Conservation (phyloP, 164 flowering plant genomes). For the Taxillus chinensis region DNA sequence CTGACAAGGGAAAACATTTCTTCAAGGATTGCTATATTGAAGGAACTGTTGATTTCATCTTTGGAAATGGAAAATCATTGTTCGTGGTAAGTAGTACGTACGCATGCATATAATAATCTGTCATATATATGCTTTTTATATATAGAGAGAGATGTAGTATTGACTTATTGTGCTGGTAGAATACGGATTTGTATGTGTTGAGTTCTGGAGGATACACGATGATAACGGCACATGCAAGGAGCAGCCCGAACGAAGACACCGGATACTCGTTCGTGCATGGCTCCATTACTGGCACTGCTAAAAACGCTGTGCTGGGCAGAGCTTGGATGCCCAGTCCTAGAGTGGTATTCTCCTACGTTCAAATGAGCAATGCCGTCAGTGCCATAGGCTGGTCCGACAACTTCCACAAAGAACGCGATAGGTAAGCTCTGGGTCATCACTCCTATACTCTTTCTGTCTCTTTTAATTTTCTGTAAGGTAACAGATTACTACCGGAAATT, state of each 20-base stretch:
- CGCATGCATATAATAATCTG: not conserved
- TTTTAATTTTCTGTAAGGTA: too few relatives aligned
- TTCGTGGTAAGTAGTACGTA: constrained; percentile 24
- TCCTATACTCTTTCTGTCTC: not conserved
- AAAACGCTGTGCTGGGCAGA: constrained; percentile 25
- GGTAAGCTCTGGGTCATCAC: constrained; percentile 9
- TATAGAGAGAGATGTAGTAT: not conserved
- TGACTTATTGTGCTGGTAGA: constrained; percentile 12
- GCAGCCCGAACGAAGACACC: constrained; percentile 8
- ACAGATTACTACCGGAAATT: too few relatives aligned
- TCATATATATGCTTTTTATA: not conserved
- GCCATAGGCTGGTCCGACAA: constrained; percentile 29
- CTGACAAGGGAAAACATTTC: constrained; percentile 31
- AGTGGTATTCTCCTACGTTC: constrained; percentile 29
- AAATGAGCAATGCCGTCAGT: constrained; percentile 18
- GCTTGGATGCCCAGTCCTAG: constrained; percentile 29
- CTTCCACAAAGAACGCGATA: constrained; percentile 9
- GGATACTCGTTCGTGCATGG: constrained; percentile 47
- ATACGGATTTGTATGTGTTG: constrained; percentile 19
- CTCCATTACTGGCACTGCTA: constrained; percentile 23
- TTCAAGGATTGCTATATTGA: constrained; percentile 33
- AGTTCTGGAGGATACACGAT: constrained; percentile 13
- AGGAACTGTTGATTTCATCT: constrained; percentile 43
- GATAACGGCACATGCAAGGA: constrained; percentile 43
- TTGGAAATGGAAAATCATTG: constrained; percentile 31